phyloP scores from a whole-genome alignment of 495 filamentous ascomycete species.

The Penicillium silybi region DNA sequence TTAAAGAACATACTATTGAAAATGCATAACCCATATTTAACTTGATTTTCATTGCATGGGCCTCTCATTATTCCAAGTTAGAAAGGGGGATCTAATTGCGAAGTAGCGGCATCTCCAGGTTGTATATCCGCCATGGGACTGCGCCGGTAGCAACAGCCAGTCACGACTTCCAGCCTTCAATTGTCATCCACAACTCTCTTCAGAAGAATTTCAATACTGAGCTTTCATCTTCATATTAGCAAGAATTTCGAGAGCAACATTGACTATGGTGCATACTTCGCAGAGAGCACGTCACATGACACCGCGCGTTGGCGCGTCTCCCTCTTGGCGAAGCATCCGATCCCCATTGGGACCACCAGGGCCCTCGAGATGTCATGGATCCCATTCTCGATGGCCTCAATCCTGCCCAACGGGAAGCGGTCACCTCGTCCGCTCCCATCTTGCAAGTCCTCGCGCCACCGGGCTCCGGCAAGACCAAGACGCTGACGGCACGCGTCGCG shows the following conservation, averaged over 20 bases:
- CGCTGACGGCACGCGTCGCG: slow-evolving; percentile 88
- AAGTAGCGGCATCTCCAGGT: background rate
- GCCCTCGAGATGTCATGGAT: slow-evolving; percentile 31
- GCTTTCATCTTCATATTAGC: background rate
- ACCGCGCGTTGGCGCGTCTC: slow-evolving; percentile 25
- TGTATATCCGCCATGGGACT: background rate
- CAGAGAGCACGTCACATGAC: slow-evolving; percentile 23
- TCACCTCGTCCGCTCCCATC: slow-evolving; percentile 71
- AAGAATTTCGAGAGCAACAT: background rate
- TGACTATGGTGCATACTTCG: background rate
- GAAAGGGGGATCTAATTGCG: background rate
- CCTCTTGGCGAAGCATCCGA: slow-evolving; percentile 3
- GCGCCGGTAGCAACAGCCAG: background rate
- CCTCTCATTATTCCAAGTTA: background rate
- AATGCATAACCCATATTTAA: background rate
- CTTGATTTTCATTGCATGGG: background rate
- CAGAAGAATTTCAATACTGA: background rate
- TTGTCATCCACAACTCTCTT: background rate
- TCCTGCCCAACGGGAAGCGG: slow-evolving; percentile 75
- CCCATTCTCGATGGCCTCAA: slow-evolving; percentile 75
- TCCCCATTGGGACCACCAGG: background rate
- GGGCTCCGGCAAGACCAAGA: slow-evolving; percentile 93
- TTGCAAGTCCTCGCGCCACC: slow-evolving; percentile 89
- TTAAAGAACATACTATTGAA: background rate
- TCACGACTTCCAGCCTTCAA: background rate